A percentile compares a stretch with the other conserved stretches of the same genome.
These are phyloP conservation scores for Barnettozyma vustinii DNA, from an alignment of 805 yeast species.

Conservation along the genomic window DNA sequence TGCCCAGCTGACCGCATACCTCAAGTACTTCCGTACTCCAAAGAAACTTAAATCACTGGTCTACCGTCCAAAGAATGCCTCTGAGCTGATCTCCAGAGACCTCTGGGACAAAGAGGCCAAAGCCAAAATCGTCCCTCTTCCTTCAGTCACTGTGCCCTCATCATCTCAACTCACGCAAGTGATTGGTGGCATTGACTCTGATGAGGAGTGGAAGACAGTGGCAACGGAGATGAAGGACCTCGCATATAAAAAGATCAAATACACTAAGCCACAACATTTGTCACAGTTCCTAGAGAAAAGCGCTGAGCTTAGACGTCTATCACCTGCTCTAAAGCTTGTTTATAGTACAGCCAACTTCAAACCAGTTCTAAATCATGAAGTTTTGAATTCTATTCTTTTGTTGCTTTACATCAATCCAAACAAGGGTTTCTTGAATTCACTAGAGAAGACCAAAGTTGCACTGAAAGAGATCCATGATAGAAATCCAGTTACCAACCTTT, in stretches of 20 bases:
- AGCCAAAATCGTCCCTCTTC: slow-evolving; percentile 29
- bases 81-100: slow-evolving; percentile 33
- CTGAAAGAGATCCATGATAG: slow-evolving; percentile 6
- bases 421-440: slow-evolving; percentile 12
- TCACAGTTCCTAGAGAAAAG: slow-evolving; percentile 19
- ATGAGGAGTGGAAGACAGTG: slow-evolving; percentile 16
- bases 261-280: slow-evolving; percentile 17
- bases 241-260: slow-evolving; percentile 17
- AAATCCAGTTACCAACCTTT: slow-evolving; percentile 14
- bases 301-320: slow-evolving; percentile 17
- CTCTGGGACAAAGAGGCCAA: slow-evolving; percentile 32
- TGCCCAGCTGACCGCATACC: slow-evolving; percentile 27
- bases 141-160: slow-evolving; percentile 28
- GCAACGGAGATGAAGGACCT: slow-evolving; percentile 15
- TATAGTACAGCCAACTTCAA: slow-evolving; percentile 13
- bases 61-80: slow-evolving; percentile 36
- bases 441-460: slow-evolving; percentile 14
- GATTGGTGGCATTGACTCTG: slow-evolving; percentile 18
- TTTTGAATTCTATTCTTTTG: slow-evolving; percentile 18
- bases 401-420: slow-evolving; percentile 20
- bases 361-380: slow-evolving; percentile 9
- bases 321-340: slow-evolving; percentile 20
- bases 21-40: slow-evolving; percentile 30
- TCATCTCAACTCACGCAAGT: slow-evolving; percentile 22
- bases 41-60: slow-evolving; percentile 32